Evolutionary conservation across 169 alveolate genomes (phyloP).

Genomic region (Blepharisma undulans): DNA sequence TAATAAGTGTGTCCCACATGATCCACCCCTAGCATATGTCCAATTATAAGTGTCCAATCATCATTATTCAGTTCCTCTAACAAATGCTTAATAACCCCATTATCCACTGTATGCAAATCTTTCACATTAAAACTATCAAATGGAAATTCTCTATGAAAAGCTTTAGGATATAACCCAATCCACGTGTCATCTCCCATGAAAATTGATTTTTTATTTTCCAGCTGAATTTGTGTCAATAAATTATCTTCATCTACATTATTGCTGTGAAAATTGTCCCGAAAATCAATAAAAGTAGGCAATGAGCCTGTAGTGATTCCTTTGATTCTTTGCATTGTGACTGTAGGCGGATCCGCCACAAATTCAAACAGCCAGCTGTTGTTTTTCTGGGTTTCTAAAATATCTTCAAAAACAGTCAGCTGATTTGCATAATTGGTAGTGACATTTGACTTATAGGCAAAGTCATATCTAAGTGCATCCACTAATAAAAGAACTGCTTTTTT

Average conservation of each 20-base stretch:
- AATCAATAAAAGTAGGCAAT: constrained; percentile 72
- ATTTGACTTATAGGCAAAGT: constrained; percentile 69
- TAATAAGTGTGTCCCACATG: constrained; percentile 82
- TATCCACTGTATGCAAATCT: constrained; percentile 79
- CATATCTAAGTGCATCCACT: constrained; percentile 78
- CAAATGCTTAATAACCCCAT: constrained; percentile 50
- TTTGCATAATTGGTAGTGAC: constrained; percentile 20
- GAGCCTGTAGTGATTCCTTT: constrained; percentile 74
- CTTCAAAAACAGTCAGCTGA: constrained; percentile 10
- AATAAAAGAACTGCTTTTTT: constrained; percentile 43
- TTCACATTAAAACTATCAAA: constrained; percentile 73
- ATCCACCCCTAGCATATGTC: constrained; percentile 82
- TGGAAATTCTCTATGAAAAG: constrained; percentile 54
- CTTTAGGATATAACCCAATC: constrained; percentile 64
- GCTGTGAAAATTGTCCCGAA: constrained; percentile 68
- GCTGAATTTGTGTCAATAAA: constrained; percentile 55
- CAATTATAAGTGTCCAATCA: constrained; percentile 63
- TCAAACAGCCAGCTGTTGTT: constrained; percentile 47
- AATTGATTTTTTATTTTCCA: constrained; percentile 45
- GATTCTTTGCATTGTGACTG: constrained; percentile 78
- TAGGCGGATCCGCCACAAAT: constrained; percentile 78
- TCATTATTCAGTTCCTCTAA: constrained; percentile 38
- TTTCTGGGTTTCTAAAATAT: constrained; percentile 42
- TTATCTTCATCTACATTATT: constrained; percentile 68
- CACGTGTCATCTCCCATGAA: constrained; percentile 86